phyloP scores from a whole-genome alignment of 2,329 filamentous ascomycete species.

The Sporothrix dimorphospora region DNA sequence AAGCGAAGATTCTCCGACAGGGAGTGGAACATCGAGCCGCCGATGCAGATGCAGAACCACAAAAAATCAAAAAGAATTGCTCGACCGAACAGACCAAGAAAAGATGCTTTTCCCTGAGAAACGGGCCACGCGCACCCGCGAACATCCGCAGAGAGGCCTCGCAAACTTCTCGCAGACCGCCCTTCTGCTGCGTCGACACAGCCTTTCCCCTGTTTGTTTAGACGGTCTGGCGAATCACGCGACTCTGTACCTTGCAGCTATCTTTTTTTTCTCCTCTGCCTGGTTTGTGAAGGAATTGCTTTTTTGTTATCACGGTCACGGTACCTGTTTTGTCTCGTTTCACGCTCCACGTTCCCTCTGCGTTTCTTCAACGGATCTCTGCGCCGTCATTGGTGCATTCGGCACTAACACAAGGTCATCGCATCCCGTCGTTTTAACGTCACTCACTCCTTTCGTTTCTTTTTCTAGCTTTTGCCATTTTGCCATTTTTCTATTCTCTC shows the following conservation, averaged over 20 bases:
- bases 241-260: not conserved
- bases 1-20: not conserved
- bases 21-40: not conserved
- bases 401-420: not conserved
- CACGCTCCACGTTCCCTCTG: not conserved
- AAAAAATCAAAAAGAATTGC: not conserved
- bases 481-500: not conserved
- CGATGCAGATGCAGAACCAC: not conserved
- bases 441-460: not conserved
- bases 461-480: not conserved
- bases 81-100: constrained; percentile 3
- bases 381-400: not conserved
- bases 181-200: not conserved
- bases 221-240: not conserved
- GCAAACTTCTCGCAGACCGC: not conserved
- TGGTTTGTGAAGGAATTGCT: not conserved
- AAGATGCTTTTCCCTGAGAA: constrained; percentile 21
- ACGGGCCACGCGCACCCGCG: constrained; percentile 22
- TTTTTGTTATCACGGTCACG: not conserved
- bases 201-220: not conserved
- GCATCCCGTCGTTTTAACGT: not conserved
- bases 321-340: not conserved
- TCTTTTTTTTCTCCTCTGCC: not conserved
- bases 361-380: not conserved
- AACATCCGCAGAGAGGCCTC: constrained; percentile 7